Percentiles rank a stretch among this genome's conserved stretches.
phyloP scores from a whole-genome alignment of 208 protist species.

The Sergeia podlipaevii region DNA sequence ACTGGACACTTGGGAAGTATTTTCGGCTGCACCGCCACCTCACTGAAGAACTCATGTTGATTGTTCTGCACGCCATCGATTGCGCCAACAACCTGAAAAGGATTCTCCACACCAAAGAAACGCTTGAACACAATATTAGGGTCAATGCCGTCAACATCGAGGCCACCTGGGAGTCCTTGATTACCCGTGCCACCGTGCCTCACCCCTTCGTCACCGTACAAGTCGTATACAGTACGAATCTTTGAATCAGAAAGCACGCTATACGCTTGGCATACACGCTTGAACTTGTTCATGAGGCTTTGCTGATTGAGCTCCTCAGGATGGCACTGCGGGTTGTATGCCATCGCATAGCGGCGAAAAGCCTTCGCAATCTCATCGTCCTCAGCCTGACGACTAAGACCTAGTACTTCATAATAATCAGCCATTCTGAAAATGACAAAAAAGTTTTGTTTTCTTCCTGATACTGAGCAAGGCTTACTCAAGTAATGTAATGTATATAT shows the following conservation, averaged over 20 bases:
- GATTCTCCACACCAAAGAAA: constrained; percentile 89
- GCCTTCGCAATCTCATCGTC: constrained; percentile 85
- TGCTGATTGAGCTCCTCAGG: constrained; percentile 56
- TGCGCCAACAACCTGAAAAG: constrained; percentile 80
- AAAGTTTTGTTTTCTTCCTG: constrained; percentile 1
- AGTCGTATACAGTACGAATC: constrained; percentile 84
- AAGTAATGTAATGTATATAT: background rate
- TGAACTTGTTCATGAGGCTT: constrained; percentile 68
- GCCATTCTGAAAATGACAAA: constrained; percentile 28
- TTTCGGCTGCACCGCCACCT: constrained; percentile 45
- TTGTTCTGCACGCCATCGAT: constrained; percentile 71
- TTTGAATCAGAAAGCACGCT: constrained; percentile 86
- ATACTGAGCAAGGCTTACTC: background rate
- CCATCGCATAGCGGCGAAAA: constrained; percentile 83
- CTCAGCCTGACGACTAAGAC: constrained; percentile 72
- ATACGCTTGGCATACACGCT: constrained; percentile 83
- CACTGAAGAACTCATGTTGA: constrained; percentile 82
- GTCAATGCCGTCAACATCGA: constrained; percentile 76
- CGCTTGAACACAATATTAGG: constrained; percentile 73
- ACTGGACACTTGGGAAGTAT: constrained; percentile 45
- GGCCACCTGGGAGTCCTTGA: constrained; percentile 69
- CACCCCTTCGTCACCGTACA: constrained; percentile 89
- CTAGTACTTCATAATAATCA: constrained; percentile 87
- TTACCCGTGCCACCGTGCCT: constrained; percentile 83
- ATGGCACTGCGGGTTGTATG: constrained; percentile 86